Evolutionary conservation across 2,329 filamentous ascomycete species (phyloP), one percentile per base, ranked within the genome.

Genomic region (Mariannaea elegans): DNA sequence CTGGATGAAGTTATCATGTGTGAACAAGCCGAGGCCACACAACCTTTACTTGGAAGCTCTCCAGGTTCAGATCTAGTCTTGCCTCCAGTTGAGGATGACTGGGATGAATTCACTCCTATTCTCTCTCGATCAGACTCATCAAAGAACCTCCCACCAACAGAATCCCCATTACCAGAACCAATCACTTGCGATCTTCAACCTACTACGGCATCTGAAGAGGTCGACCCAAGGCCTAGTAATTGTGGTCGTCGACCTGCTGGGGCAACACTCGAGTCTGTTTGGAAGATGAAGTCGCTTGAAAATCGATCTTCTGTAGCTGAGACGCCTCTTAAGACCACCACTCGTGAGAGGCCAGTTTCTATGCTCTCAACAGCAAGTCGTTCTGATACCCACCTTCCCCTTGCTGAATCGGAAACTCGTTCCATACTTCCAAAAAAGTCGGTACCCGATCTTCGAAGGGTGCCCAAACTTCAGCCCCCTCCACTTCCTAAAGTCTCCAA

Each of bases 361-460:
- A n/a, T n/a, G n/a, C n/a, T 27, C 24, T 27, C 24, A 5, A 51
- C 67, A 56, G 53, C 67, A 45, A 65, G 69, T 47, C 61, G 65
- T 48, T 64, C 72, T 44, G 45, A 71, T 16, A 59, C 67, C 16
- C 56, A 69, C 32, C 61, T 71, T 18, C 61, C 65, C n/a, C 45
- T 63, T 13, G 47, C 60, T 10, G 56, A 63, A 8, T 36, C 56
- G 14, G 63, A 59, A 41, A 66, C 64, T 49, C 63, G 65, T 51
- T 29, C 44, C n/a, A 65, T 71, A 23, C 62, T 65, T 12, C 61
- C 65, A 39, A 71, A 66, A 63, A 73, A 72, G 58, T 75, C 75
- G 14, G 65, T 65, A 44, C 67, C 65, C 9, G 67, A 61, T 21
- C 68, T 70, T 36, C 65, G 66, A 31, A 59, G 71, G 29, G 64